A percentile compares a stretch with the other conserved stretches of the same genome.
Evolutionary conservation across 768 basidiomycete genomes (phyloP).

Genomic region (Sarcomyxa edulis): DNA sequence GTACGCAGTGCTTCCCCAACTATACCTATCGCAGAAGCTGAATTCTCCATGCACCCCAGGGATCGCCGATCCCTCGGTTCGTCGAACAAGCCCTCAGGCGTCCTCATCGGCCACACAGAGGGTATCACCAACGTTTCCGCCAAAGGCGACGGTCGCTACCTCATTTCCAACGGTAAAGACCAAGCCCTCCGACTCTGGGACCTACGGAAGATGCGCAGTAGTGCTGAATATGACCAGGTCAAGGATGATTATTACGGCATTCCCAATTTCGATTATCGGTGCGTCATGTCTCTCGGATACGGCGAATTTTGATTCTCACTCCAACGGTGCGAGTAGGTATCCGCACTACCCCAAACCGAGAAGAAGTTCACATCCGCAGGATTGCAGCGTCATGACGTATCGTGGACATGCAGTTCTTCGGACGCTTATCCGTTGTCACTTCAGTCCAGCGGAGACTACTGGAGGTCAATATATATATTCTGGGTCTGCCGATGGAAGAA

Average conservation of each 20-base stretch:
- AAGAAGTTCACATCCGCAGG: constrained; percentile 67
- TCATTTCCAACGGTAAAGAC: constrained; percentile 96
- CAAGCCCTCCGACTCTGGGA: constrained; percentile 92
- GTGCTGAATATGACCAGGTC: constrained; percentile 57
- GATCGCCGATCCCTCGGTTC: constrained; percentile 50
- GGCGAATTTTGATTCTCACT: too few species aligned
- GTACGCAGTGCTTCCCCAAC: too few species aligned
- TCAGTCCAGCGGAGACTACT: constrained; percentile 90
- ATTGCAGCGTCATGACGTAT: constrained; percentile 95
- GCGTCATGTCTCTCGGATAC: constrained; percentile 18
- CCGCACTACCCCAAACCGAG: constrained; percentile 61
- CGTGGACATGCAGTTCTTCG: constrained; percentile 85
- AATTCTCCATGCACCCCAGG: too few species aligned
- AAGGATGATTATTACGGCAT: constrained; percentile 48
- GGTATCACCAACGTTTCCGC: constrained; percentile 93
- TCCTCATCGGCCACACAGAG: constrained; percentile 93
- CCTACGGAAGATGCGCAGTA: constrained; percentile 85
- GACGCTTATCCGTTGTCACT: constrained; percentile 94
- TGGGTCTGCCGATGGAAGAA: constrained; percentile 78
- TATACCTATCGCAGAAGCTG: too few species aligned
- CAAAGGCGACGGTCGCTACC: constrained; percentile 93
- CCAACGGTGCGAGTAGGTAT: too few species aligned
- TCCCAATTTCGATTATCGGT: constrained; percentile 79
- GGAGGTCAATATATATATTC: constrained; percentile 93
- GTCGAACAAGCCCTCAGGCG: constrained; percentile 79